Percentiles rank a stretch among this genome's conserved stretches.
Evolutionary conservation across 768 basidiomycete species (phyloP).

Genomic region (Tulasnella sp.): DNA sequence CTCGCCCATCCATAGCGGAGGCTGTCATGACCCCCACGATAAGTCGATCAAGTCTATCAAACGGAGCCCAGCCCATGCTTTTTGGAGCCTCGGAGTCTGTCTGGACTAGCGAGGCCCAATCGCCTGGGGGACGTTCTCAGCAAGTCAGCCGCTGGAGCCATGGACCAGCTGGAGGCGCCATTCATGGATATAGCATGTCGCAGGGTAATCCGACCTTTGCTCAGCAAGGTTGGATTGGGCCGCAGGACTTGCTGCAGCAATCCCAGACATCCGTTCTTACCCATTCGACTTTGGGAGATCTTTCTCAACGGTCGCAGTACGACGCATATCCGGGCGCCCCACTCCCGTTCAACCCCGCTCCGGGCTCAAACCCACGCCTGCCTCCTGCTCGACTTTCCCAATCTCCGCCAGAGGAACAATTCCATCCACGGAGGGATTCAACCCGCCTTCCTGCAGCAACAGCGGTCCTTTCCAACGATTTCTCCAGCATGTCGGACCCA

Average conservation of each 20-base stretch:
- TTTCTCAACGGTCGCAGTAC: not conserved
- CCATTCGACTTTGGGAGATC: not conserved
- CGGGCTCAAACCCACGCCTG: not conserved
- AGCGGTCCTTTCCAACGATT: not conserved
- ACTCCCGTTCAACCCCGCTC: constrained; percentile 21
- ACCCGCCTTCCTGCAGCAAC: not conserved
- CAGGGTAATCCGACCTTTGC: not conserved
- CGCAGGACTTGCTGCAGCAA: constrained; percentile 20
- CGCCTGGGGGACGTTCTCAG: not conserved
- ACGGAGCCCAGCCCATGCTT: constrained; percentile 21
- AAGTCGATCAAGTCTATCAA: constrained; percentile 11
- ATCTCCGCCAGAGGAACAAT: constrained; percentile 4
- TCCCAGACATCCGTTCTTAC: not conserved
- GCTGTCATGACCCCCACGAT: not conserved
- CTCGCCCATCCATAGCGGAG: not conserved
- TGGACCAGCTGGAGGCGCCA: not conserved
- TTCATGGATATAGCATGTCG: constrained; percentile 20
- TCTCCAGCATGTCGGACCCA: not conserved
- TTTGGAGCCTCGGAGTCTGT: constrained; percentile 29
- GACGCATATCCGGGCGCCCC: not conserved
- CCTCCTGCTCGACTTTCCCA: not conserved
- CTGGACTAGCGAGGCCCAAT: constrained; percentile 5
- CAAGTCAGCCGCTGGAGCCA: not conserved
- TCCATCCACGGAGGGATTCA: not conserved
- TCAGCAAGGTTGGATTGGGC: constrained; percentile 14